Evolutionary conservation across 805 yeast genomes (phyloP), one percentile per base, ranked within the genome.

Genomic region (Kuraishia ogatae): DNA sequence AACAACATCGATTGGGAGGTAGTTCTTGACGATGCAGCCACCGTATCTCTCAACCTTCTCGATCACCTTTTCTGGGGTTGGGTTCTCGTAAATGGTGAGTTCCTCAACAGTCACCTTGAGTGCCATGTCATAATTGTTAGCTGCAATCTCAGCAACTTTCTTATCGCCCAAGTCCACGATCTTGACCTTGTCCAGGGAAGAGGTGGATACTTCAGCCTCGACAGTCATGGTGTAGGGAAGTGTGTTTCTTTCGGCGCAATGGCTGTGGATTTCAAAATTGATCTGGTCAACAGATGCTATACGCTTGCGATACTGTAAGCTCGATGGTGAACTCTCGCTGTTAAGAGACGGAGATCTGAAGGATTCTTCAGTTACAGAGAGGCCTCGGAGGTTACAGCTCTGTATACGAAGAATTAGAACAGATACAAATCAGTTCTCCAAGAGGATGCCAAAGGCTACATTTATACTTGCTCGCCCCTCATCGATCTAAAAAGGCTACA

Each of bases 1-100:
- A 52, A 60, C 51, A 3, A 51, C 56, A 10, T 54, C 57, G 3
- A 48, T n/a, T n/a, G 55, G 52, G 35, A 61, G 52, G 50, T 56
- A 60, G 52, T 63, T 56, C 43, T 61, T 58, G 28, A 65, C 60
- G 17, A 65, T 51, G 48, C 66, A 63, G 23, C 65, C 62, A n/a
- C 68, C 68, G 22, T 61, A 62, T 19, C 53, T 60, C 53, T 65
- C 61, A 28, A 66, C 50, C 35, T 62, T 63, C 2, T 28, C 53
- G 29, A 39, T 52, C 35, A 55, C 48, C 52, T 55, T 50, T 50
- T 55, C 58, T 2, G 54, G 50, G 21, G 56, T 53, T 21, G 49
- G 56, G 1, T 53, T 54, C 15, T 35, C 56, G 47, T n/a, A 26
- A n/a, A 53, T 51, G 35, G 50, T 48, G 39, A 55, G 48, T 26